Evolutionary conservation across 2,329 filamentous ascomycete genomes (phyloP), one percentile per base, ranked within the genome.

Genomic region (Fusarium sp.): DNA sequence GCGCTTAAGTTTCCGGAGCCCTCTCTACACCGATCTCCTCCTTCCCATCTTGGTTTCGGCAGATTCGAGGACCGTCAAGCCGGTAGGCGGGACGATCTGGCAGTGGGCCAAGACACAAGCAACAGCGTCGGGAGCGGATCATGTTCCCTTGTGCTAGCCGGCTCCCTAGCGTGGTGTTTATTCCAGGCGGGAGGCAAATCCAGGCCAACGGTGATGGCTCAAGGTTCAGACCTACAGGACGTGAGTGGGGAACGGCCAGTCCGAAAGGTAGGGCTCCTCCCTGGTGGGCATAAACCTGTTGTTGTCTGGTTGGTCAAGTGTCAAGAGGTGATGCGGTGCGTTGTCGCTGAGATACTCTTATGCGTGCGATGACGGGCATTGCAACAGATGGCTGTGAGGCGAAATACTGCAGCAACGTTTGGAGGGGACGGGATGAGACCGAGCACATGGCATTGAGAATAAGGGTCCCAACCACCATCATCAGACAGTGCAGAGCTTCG

Each of bases 161-260:
- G 48, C 3, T 16, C 31, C 20, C 41, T 56, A 60, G 52, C 45
- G 41, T 33, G 27, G 48, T 57, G 52, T 37, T 48, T 31, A 35
- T 59, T 31, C 22, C 27, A 18, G 16, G 37, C 27, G 24, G 18
- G 39, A 33, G 31, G 29, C 27, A 20, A 35, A 39, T 43, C 48
- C 39, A 68, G 56, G 54, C 48, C 48, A 64, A 69, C 37, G 64
- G 33, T 43, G 22, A 13, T 56, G 48, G 52, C 56, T 50, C 39
- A 70, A 70, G 24, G 43, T 70, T 73, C 63, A 31, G 35, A 50
- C 45, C 70, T 60, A 69, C 52, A 60, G 24, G 31, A 37, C 11
- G 18, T 48, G 29, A 37, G 56, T 39, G 22, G 35, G 41, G 50
- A 71, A 27, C 57, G 39, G 52, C 16, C 39, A 62, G 56, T 67